These are phyloP conservation scores for Neocucurbitaria cava DNA, from an alignment of 2,329 filamentous ascomycete genomes.

Conservation along the genomic window DNA sequence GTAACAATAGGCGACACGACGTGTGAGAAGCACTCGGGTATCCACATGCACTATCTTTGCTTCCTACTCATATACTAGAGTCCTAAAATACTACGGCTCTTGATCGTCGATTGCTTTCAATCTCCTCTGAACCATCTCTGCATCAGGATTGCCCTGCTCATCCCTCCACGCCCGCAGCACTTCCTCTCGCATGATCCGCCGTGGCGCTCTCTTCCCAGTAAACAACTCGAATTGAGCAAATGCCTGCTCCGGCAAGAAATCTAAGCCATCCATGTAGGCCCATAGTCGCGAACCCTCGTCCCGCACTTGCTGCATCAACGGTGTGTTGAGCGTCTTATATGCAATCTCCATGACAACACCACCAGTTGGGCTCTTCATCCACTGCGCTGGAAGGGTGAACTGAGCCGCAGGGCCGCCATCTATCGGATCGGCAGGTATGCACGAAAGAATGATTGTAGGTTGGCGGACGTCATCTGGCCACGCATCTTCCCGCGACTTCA, in stretches of 20 bases:
- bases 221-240: constrained; percentile 85
- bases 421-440: constrained; percentile 74
- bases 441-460: constrained; percentile 78
- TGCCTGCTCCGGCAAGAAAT: constrained; percentile 78
- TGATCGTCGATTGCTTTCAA: constrained; percentile 45
- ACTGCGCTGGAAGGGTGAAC: constrained; percentile 72
- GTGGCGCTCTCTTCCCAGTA: constrained; percentile 74
- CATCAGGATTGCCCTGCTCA: constrained; percentile 39
- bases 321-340: constrained; percentile 76
- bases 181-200: constrained; percentile 73
- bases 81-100: constrained; percentile 30
- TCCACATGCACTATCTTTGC: too few relatives aligned
- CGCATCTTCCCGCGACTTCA: constrained; percentile 63
- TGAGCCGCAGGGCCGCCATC: constrained; percentile 70
- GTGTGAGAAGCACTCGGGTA: too few relatives aligned
- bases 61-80: too few relatives aligned
- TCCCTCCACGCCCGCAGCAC: constrained; percentile 54
- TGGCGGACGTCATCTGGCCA: constrained; percentile 70
- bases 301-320: constrained; percentile 72
- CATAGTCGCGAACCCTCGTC: constrained; percentile 67
- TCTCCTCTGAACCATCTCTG: constrained; percentile 41
- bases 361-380: constrained; percentile 75
- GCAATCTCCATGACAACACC: constrained; percentile 77
- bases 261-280: constrained; percentile 78
- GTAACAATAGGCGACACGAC: not conserved